Percentiles rank a stretch among this genome's conserved stretches.
Conservation (phyloP, 495 filamentous ascomycete genomes). For the Penicillium lividum region DNA sequence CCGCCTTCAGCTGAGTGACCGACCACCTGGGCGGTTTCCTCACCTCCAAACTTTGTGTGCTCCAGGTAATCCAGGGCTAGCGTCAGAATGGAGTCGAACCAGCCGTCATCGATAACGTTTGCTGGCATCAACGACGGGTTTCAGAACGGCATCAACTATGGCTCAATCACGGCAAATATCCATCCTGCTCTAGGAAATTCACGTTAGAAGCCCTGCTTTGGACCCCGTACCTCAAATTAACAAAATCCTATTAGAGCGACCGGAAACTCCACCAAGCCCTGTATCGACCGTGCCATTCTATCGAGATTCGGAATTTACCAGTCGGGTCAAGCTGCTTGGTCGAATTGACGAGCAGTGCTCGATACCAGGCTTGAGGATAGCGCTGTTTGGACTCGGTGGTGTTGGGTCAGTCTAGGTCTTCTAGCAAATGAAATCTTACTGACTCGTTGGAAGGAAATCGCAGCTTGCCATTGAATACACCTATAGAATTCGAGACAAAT, state of each 20-base stretch:
- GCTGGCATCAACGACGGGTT: too few relatives aligned
- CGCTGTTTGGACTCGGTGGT: constrained; percentile 4
- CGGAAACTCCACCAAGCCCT: constrained; percentile 4
- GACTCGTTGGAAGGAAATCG: constrained; percentile 31
- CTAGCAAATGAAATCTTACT: neutral
- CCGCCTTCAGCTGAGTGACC: too few relatives aligned
- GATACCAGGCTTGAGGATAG: neutral
- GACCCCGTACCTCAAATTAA: too few relatives aligned
- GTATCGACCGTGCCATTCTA: constrained; percentile 2
- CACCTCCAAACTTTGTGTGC: too few relatives aligned
- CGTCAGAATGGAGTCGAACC: too few relatives aligned
- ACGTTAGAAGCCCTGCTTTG: too few relatives aligned
- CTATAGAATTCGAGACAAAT: constrained; percentile 34
- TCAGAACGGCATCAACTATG: too few relatives aligned
- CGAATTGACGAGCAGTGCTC: neutral
- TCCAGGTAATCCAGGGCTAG: too few relatives aligned
- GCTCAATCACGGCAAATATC: too few relatives aligned
- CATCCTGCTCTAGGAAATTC: too few relatives aligned
- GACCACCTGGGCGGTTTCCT: too few relatives aligned
- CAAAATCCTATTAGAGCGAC: neutral
- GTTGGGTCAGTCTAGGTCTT: constrained; percentile 5
- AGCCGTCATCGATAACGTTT: too few relatives aligned
- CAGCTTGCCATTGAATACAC: constrained; percentile 44
- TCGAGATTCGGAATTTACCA: constrained; percentile 5
- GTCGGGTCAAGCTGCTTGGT: neutral